Base-by-base conservation (phyloP, 805 yeast genomes). In the Candida xiaguanensis region DNA sequence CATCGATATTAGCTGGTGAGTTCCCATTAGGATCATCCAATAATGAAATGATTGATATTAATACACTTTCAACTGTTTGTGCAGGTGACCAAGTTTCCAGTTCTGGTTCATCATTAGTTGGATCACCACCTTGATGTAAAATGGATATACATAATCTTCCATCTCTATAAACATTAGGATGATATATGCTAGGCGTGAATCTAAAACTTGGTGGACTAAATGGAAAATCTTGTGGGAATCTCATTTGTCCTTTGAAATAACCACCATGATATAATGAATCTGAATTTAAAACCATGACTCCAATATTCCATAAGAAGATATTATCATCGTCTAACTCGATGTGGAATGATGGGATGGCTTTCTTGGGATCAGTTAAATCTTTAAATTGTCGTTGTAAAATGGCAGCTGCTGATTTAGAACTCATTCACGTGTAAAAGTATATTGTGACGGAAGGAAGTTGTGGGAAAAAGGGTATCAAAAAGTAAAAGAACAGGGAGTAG, bases 1-100 rank as follows among this genome's bases (percentile, higher is more conserved):
- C 98, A 61, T 91, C 98, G 36, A 91, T 90, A 61, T 91, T 91
- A 5, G 98, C 98, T 5, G 98, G 97, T 1, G 96, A 86, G 44
- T 80, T 77, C 43, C 86, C 82, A 65, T 91, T 91, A 39, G 98
- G 98, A 60, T 91, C 97, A 55, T 89, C 95, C 52, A 91, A 74
- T 38, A 91, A 73, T 7, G 96, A 88, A 14, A 91, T 85, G 48
- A 91, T 90, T 24, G 95, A 85, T 40, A 91, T 84, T 53, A 91
- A 74, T 8, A 91, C 96, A 23, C 85, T 72, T 63, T 91, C 97
- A 8, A 88, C 97, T 17, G 93, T 83, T 67, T 90, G 96, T 2
- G 87, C 93, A 2, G 90, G 95, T 15, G 85, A 78, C 97, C 97
- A 89, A 14, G 95, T 89, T 65, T 90, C 97, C 41, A 83, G 82